Evolutionary conservation across 495 filamentous ascomycete genomes (phyloP), one percentile per base, ranked within the genome.

Genomic region (Elasticomyces elasticus): DNA sequence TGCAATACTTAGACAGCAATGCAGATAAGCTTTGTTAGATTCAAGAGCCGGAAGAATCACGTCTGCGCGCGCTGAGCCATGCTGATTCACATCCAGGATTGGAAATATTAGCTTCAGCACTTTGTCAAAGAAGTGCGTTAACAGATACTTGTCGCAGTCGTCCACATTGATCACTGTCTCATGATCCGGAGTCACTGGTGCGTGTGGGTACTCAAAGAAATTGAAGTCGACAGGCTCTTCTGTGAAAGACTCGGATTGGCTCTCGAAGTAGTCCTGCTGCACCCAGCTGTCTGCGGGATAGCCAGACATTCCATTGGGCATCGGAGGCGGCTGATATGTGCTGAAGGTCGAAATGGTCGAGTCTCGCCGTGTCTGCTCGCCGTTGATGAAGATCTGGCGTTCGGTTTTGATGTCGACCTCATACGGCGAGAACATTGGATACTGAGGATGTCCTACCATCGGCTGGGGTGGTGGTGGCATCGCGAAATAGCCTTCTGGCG

Each of bases 361-460:
- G 64, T 96, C 88, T 49, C 84, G 76, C 19, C 89, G 75, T 17
- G 87, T 81, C 1, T 85, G 87, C 45, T 95, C 76, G 67, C 94
- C 87, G 61, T 96, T 88, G 64, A 98, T 80, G 67, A 87, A 97
- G 70, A 89, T 91, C 65, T 97, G 89, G 57, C 89, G 79, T 69
- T 95, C 89, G 0, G 92, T 96, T 76, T 86, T 89, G 72, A 96
- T 84, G 67, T 98, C 92, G 55, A 96, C 83, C 66, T 96, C 91
- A 65, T 94, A 96, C 0, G 89, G 87, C 17, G 82, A 77, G 70
- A 79, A 83, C 46, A 68, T 59, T 1, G 60, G 74, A 3, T 68
- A 71, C 48, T 76, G 77, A 2, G 63, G 42, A 50, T 66, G 64
- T 1, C 56, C 55, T n/a, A 64, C 44, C 31, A 67, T 53, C 40